Evolutionary conservation across 352 stramenopile genomes (phyloP).

Genomic region (Pythium coloratum): DNA sequence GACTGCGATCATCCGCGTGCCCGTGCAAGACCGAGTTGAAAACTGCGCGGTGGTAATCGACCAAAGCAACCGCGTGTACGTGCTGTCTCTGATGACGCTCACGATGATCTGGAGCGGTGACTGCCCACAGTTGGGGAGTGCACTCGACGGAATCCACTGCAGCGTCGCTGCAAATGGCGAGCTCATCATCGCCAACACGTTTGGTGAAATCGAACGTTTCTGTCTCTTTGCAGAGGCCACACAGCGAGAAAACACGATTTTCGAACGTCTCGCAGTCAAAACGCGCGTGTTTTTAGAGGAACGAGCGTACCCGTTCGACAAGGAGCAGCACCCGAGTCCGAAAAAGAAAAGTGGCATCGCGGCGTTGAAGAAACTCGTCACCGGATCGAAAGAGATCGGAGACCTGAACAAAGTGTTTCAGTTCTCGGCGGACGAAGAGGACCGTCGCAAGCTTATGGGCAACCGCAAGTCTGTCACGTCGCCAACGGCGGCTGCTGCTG

Average conservation of each 20-base stretch:
- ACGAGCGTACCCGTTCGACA: constrained; percentile 33
- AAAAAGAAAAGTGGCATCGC: constrained; percentile 58
- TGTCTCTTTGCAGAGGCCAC: constrained; percentile 57
- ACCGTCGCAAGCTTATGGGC: constrained; percentile 59
- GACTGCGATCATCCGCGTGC: constrained; percentile 55
- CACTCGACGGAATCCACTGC: constrained; percentile 43
- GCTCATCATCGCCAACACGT: constrained; percentile 55
- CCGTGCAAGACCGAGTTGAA: constrained; percentile 54
- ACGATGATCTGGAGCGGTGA: constrained; percentile 53
- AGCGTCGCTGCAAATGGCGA: constrained; percentile 53
- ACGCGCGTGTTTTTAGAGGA: constrained; percentile 45
- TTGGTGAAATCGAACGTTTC: constrained; percentile 69
- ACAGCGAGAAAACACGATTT: constrained; percentile 53
- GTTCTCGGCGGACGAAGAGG: constrained; percentile 59
- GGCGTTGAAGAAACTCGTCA: constrained; percentile 78
- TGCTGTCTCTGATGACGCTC: constrained; percentile 61
- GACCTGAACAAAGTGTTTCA: constrained; percentile 80
- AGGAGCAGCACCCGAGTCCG: constrained; percentile 31
- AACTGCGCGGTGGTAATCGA: constrained; percentile 67
- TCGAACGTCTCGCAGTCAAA: constrained; percentile 56
- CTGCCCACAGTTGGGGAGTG: constrained; percentile 32
- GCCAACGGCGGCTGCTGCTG: constrained; percentile 5
- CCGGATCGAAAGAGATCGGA: constrained; percentile 53
- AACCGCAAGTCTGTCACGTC: constrained; percentile 30
- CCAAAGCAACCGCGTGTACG: constrained; percentile 63